Base-by-base conservation (phyloP, 2,329 filamentous ascomycete species). In the Pestalotiopsis sp. region DNA sequence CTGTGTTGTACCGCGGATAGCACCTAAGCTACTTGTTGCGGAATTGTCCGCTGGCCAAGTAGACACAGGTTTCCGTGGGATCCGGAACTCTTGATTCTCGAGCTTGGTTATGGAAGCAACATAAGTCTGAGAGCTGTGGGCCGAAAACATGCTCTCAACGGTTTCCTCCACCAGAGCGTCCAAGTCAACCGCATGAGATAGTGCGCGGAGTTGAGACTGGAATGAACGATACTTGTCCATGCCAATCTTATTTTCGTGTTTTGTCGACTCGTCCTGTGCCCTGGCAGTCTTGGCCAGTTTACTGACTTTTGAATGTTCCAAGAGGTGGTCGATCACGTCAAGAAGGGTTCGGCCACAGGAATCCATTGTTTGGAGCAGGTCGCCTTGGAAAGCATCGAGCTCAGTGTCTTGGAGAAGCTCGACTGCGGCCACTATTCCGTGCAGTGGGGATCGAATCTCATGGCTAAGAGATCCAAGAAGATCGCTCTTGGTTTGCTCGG, bases 391-490 rank as follows among this genome's bases (percentile, higher is more conserved):
- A 1, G 80, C 80, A 56, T 80, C 81, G 31, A 88, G 78, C 0
- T 77, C 69, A 0, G 86, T 87, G 17, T 88, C 86, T 3, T 83
- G 81, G 0, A 90, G 73, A 3, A 89, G 75, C 71, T 89, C 87
- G 1, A 83, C 81, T 66, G 81, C 87, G 0, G 86, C 84, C 0
- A 91, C 76, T 36, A 90, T 84, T 1, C 88, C 89, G 68, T 91
- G 88, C 0, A 91, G 77, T 0, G 88, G 88, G 1, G 85, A 88
- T 4, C 88, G 82, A 14, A 91, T 77, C 74, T 91, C 88, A 72
- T 91, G 88, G 2, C 86, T 88, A 4, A 91, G 84, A 1, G 86
- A 89, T 0, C 86, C 85, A 3, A 91, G 82, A 41, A 89, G 85
- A 68, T 89, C 87, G 2, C 84, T 84, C 74, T 89, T 89, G 41